These are phyloP conservation scores for Blastomyces emzantsi DNA, from an alignment of 2,329 filamentous ascomycete species.

Conservation along the genomic window DNA sequence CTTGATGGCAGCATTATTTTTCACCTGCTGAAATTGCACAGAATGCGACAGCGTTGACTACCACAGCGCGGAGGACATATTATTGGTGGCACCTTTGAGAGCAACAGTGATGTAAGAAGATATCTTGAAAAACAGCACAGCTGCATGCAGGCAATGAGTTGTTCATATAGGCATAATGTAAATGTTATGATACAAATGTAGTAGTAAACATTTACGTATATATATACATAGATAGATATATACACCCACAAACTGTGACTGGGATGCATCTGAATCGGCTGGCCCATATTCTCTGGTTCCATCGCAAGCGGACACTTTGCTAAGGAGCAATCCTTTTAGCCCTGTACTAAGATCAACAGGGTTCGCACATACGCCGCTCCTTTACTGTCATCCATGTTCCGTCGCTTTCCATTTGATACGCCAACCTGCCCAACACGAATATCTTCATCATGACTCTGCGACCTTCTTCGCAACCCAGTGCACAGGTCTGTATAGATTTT, in stretches of 20 bases:
- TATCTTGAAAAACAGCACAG: not conserved
- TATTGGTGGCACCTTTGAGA: not conserved
- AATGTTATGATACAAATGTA: not conserved
- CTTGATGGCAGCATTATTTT: not conserved
- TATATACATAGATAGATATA: not conserved
- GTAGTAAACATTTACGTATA: not conserved
- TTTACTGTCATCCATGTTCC: not conserved
- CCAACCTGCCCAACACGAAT: not conserved
- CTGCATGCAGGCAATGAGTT: not conserved
- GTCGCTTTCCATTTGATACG: not conserved
- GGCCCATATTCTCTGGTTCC: not conserved
- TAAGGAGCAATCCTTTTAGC: not conserved
- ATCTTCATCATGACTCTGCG: not conserved
- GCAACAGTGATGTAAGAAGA: not conserved
- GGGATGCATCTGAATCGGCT: not conserved
- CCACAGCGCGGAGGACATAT: not conserved
- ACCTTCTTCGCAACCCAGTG: constrained; percentile 78
- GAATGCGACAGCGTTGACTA: not conserved
- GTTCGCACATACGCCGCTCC: not conserved
- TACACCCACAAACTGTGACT: no score
- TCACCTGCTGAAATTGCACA: not conserved
- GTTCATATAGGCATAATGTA: not conserved
- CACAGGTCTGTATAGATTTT: constrained; percentile 68
- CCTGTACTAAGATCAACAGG: not conserved
- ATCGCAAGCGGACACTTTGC: not conserved